Base-by-base conservation (phyloP, 768 basidiomycete genomes). In the Naganishia vaughanmartiniae region DNA sequence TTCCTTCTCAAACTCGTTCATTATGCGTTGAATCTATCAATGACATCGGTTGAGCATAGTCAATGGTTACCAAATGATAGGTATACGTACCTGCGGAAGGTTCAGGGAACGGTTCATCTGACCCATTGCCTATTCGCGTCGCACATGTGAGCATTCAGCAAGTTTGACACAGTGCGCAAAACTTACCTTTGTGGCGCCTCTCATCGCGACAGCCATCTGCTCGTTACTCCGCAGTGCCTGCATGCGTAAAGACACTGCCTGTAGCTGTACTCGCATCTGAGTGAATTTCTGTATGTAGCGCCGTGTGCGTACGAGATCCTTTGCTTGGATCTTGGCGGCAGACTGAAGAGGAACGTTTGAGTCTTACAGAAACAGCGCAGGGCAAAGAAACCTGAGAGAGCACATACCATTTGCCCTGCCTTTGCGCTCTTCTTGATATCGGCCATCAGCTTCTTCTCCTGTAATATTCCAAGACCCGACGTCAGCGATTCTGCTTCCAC, bases 121-220 rank as follows among this genome's bases (percentile, higher is more conserved):
- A 15, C 89, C 90, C 96, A 99, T 98, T 21, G 96, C 95, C 95
- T 98, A 77, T 42, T 28, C 51, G 33, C 12, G 10, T 34, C 11
- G 6, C 24, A 15, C 14, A 19, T 15, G 46, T 33, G 11, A 46
- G 57, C 42, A 46, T 14, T 6, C 30, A 17, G 14, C 1, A 51
- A 11, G n/a, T n/a, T n/a, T 30, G 28, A 28, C 28, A 26, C 6
- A 51, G 34, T 45, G 39, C 31, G 24, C 42, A 1, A 21, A 17
- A 42, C 68, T 74, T 80, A 94, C 95, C 76, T 92, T 87, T 36
- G 93, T 95, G 34, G 96, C 96, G 51, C 96, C 96, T 74, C 93
- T 89, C 95, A 99, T 99, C 1, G 96, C 96, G 67, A 94, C 92
- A 0, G 94, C 95, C 96, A 99, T 99, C 83, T 95, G 92, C 81